Conservation (phyloP, 2,329 filamentous ascomycete genomes). For the Aaosphaeria arxii region DNA sequence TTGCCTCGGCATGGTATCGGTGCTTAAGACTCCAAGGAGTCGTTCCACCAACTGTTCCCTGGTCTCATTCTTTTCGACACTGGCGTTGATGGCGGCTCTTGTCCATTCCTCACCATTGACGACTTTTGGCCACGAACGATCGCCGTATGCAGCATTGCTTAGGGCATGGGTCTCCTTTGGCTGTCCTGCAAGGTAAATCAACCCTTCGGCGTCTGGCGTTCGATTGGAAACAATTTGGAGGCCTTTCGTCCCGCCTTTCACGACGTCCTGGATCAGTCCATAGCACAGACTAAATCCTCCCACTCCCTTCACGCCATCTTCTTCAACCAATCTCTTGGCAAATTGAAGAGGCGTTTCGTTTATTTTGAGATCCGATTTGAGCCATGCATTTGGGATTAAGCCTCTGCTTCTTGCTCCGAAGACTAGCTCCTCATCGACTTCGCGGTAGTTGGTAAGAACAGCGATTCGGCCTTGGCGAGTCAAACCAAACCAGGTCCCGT, state of each 20-base stretch:
- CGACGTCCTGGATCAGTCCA: slow-evolving; percentile 50
- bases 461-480: slow-evolving; percentile 60
- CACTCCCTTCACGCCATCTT: slow-evolving; percentile 55
- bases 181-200: slow-evolving; percentile 50
- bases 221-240: slow-evolving; percentile 63
- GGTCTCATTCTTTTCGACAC: slow-evolving; percentile 40
- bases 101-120: slow-evolving; percentile 55
- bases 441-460: slow-evolving; percentile 63
- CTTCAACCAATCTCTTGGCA: slow-evolving; percentile 53
- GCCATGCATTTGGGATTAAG: slow-evolving; percentile 58
- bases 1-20: slow-evolving; percentile 54
- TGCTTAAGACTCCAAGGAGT: slow-evolving; percentile 52
- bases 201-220: slow-evolving; percentile 49
- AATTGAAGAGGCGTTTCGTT: slow-evolving; percentile 49
- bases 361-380: slow-evolving; percentile 41
- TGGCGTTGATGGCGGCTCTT: slow-evolving; percentile 47
- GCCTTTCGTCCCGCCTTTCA: slow-evolving; percentile 25
- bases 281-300: slow-evolving; percentile 64
- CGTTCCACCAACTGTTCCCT: slow-evolving; percentile 51
- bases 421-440: slow-evolving; percentile 44
- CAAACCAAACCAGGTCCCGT: slow-evolving; percentile 64
- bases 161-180: slow-evolving; percentile 55
- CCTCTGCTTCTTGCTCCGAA: slow-evolving; percentile 53
- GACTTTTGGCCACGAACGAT: slow-evolving; percentile 62
- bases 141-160: slow-evolving; percentile 60